phyloP scores from a whole-genome alignment of 495 filamentous ascomycete genomes.

The Penicillium subrubescens region DNA sequence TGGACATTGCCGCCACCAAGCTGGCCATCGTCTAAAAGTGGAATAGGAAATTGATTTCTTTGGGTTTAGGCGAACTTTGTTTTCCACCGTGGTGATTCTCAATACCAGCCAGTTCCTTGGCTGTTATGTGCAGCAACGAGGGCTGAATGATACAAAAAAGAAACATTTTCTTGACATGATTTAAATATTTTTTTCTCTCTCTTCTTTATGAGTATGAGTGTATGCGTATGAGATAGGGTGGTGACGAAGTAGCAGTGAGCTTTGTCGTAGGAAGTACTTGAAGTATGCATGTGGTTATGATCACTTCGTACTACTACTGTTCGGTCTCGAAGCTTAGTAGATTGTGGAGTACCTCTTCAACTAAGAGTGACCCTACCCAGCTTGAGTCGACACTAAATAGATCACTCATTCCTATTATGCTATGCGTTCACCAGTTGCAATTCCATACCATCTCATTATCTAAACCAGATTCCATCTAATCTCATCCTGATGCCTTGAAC shows the following conservation, averaged over 20 bases:
- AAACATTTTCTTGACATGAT: slow-evolving; percentile 36
- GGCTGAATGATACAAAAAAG: slow-evolving; percentile 51
- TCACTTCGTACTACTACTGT: neutral
- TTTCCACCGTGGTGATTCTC: slow-evolving; percentile 48
- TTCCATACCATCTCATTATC: neutral
- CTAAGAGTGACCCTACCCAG: neutral
- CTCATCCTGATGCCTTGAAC: neutral
- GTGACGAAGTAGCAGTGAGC: neutral
- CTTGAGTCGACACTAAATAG: neutral
- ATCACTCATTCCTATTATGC: neutral
- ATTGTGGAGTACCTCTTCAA: neutral
- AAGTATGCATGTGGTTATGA: neutral
- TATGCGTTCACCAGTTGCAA: neutral
- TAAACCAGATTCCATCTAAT: neutral
- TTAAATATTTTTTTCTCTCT: neutral
- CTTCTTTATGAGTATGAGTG: neutral
- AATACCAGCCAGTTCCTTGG: slow-evolving; percentile 46
- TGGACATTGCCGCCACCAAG: slow-evolving; percentile 99
- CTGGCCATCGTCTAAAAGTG: slow-evolving; percentile 86
- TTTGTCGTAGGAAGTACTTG: neutral
- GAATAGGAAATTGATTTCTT: slow-evolving; percentile 33
- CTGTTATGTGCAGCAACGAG: slow-evolving; percentile 38
- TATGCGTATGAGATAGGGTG: neutral
- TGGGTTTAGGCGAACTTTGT: slow-evolving; percentile 47
- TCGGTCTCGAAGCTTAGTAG: neutral